Evolutionary conservation across 352 stramenopile species (phyloP).

Genomic region (Hyaloperonospora brassicae): DNA sequence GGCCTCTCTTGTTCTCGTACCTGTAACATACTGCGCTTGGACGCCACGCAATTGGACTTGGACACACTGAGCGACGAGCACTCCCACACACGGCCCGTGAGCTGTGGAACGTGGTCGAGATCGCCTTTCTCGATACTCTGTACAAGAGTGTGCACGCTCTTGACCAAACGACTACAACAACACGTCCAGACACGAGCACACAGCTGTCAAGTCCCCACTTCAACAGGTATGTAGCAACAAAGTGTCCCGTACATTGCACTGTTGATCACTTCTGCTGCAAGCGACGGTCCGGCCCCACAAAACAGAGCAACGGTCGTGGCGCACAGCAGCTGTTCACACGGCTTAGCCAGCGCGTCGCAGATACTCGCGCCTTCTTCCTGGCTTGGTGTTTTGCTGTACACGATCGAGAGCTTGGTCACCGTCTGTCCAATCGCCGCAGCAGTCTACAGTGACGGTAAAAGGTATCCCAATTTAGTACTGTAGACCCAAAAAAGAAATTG

Average conservation of each 20-base stretch:
- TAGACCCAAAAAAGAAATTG: background rate
- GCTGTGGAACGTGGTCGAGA: constrained; percentile 47
- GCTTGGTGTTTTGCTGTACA: constrained; percentile 70
- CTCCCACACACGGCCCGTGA: constrained; percentile 81
- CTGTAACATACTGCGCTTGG: constrained; percentile 82
- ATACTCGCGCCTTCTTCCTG: constrained; percentile 66
- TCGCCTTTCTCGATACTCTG: constrained; percentile 40
- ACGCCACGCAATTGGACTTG: constrained; percentile 83
- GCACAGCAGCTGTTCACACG: constrained; percentile 68
- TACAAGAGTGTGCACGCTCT: constrained; percentile 56
- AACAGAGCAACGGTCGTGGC: constrained; percentile 75
- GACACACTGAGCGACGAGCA: constrained; percentile 54
- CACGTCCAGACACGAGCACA: no score
- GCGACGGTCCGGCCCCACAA: constrained; percentile 63
- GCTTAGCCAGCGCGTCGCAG: constrained; percentile 66
- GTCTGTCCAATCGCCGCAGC: constrained; percentile 60
- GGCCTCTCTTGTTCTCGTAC: constrained; percentile 15
- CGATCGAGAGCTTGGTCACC: constrained; percentile 85
- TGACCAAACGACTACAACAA: constrained; percentile 52
- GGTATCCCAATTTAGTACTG: no score
- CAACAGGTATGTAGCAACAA: background rate
- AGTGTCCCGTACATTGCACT: constrained; percentile 46
- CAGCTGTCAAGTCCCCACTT: background rate
- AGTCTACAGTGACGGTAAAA: constrained; percentile 27
- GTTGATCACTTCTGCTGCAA: constrained; percentile 63